Base-by-base conservation (phyloP, 106 monocot genomes). In the Vanilla planifolia region DNA sequence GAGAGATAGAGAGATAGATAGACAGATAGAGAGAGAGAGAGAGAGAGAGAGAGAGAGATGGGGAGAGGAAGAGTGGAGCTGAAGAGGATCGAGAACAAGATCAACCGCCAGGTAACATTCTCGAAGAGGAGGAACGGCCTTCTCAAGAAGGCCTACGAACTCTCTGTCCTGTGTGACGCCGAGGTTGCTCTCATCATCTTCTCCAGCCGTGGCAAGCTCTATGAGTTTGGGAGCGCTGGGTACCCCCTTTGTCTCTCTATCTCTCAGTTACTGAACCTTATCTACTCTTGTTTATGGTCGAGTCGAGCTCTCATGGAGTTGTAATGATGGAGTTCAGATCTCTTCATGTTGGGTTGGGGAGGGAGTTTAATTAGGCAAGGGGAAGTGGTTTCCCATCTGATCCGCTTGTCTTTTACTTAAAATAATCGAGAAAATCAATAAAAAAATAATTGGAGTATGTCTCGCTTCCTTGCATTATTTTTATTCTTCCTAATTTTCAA, bases 121-220 rank as follows among this genome's bases (percentile, higher is more conserved):
- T 44, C 9, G 16, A 14, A 6, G 0, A 44, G 0, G 44, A 44
- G 11, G 44, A 44, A 44, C 11, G 44, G 11, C 13, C 44, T 44
- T n/a, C 44, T 44, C 44, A 14, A 44, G 16, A 44, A 44, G 16
- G 44, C 44, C 9, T 44, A 44, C 44, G 9, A 44, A 3, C 44
- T 44, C 14, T 44, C 44, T n/a, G 0, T 44, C 17, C 44, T 44
- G 3, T 44, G 44, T n/a, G 44, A 44, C 11, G 44, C 4, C 4
- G 44, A 44, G 16, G 44, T 45, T n/a, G 44, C 44, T n/a, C 19
- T 45, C 44, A 45, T 45, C 11, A 45, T 45, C n/a, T 45, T 45
- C 44, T n/a, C 4, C 44, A 14, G 13, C 44, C 19, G 44, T n/a
- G 44, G 44, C 2, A 45, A n/a, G 44, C 44, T n/a, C 44, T 45